Evolutionary conservation across 106 monocot genomes (phyloP), one percentile per base, ranked within the genome.

Genomic region (Allium sativum): DNA sequence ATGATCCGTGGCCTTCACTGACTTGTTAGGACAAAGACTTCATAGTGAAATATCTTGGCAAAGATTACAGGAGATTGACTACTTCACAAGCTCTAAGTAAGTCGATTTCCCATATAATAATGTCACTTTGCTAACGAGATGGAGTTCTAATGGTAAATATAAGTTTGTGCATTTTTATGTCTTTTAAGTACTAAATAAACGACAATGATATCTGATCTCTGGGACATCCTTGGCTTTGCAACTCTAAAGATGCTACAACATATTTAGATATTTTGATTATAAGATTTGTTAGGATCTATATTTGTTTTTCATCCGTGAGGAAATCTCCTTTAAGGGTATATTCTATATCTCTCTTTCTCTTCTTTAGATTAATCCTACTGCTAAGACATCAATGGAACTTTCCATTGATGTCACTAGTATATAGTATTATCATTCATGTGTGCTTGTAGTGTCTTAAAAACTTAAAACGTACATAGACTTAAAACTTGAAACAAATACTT

Each of bases 141-240:
- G n/a, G 13, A 50, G 11, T 11, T 50, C 6, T 7, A 6, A 50
- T 12, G 11, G 3, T 7, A 45, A 44, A n/a, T n/a, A n/a, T n/a
- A n/a, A 68, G 56, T 46, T n/a, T 57, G 20, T 7, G 45, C 21
- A 44, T 45, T 13, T 7, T 57, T 13, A 10, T 48, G 47, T 12
- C 58, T 22, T 40, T 43, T 48, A 48, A 16, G 55, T 46, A 19
- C 48, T 50, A 50, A 15, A 12, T 6, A 50, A 11, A 50, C 48
- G 3, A 15, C 48, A 18, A 19, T 61, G 31, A 5, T 31, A 31
- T 31, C 31, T 31, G 31, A 31, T 31, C 31, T 43, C 17, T 52
- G 88, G 92, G 78, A 66, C 92, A 93, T 84, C 87, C 87, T 68
- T 93, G 92, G 92, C 59, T 93, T 60, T 73, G 73, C 45, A 66